Percentiles rank a stretch among this genome's conserved stretches.
phyloP scores from a whole-genome alignment of 768 basidiomycete species.

The Podaxis sp. region DNA sequence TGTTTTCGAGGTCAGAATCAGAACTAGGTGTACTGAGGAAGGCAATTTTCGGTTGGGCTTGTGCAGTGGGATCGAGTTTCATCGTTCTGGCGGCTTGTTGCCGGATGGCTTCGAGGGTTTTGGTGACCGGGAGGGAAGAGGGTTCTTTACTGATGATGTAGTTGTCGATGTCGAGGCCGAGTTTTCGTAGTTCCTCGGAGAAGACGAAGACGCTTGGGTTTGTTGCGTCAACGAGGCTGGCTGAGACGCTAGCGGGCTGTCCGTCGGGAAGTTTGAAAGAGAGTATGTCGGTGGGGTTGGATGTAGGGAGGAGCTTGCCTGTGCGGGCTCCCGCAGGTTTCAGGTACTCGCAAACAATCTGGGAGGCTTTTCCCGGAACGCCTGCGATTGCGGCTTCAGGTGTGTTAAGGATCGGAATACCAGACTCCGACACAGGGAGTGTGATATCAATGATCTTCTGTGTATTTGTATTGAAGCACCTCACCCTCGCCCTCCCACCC shows the following conservation, averaged over 20 bases:
- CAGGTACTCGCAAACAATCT: conserved; percentile 63
- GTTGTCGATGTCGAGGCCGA: conserved; percentile 29
- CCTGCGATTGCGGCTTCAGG: conserved; percentile 60
- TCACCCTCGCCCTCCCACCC: conserved; percentile 37
- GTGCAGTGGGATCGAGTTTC: conserved; percentile 57
- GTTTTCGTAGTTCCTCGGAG: conserved; percentile 34
- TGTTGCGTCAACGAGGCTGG: conserved; percentile 67
- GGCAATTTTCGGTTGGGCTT: conserved; percentile 72
- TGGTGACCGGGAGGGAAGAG: conserved; percentile 19
- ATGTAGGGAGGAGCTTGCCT: conserved; percentile 65
- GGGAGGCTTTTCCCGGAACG: conserved; percentile 60
- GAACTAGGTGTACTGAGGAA: conserved; percentile 37
- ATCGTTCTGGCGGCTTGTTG: conserved; percentile 52
- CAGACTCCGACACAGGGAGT: conserved; percentile 44
- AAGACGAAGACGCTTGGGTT: conserved; percentile 69
- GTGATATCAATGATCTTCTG: conserved; percentile 64
- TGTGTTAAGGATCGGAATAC: conserved; percentile 38
- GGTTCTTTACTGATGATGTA: conserved; percentile 28
- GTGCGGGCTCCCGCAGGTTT: conserved; percentile 67
- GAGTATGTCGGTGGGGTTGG: conserved; percentile 36
- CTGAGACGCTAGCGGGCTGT: conserved; percentile 21
- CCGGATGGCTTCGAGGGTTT: conserved; percentile 48
- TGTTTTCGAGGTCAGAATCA: conserved; percentile 17
- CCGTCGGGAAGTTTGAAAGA: conserved; percentile 27
- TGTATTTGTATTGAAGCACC: conserved; percentile 71